Evolutionary conservation across 495 filamentous ascomycete genomes (phyloP), one percentile per base, ranked within the genome.

Genomic region (Clohesyomyces aquaticus): DNA sequence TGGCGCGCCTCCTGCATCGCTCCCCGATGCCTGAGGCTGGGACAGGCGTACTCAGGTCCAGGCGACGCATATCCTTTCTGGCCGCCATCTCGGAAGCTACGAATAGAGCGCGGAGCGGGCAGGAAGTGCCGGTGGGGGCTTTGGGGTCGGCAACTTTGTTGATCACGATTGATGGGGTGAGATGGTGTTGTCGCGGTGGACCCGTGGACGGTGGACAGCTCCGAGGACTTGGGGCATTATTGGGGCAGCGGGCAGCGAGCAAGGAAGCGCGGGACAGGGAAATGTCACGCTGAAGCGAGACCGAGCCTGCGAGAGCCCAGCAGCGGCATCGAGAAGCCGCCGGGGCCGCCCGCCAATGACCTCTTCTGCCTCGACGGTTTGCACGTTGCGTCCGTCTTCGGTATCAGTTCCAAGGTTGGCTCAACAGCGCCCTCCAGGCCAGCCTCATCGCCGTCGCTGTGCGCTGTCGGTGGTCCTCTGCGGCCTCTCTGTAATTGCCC

Each of bases 51-150:
- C 92, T 85, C 64, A 96, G 82, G 77, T 96, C 91, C 51, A 82
- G 78, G 70, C 91, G 82, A 32, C 91, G 86, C 89, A 93, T 91
- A 75, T 96, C 91, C 75, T 92, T 95, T 75, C 85, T 90, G 35
- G 83, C 82, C 25, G 88, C 77, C 88, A 92, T 92, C 49, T 28
- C 23, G 29, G 61, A n/a, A 4, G 16, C 9, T 3, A 25, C 21
- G 10, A 21, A 4, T 21, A 50, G 6, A 10, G n/a, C 35, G 55
- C 3, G 43, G 19, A 21, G 2, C 14, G 19, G 4, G 61, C 4
- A n/a, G 54, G 49, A 25, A 2, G 9, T 47, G 32, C 21, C 14
- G 19, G 18, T 32, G 21, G 12, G 27, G 25, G 25, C 27, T 46
- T 18, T 18, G 21, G 46, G 23, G 19, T 32, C 59, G 21, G 46